Evolutionary conservation across 2,329 filamentous ascomycete genomes (phyloP).

Genomic region (Cladosporium velox): DNA sequence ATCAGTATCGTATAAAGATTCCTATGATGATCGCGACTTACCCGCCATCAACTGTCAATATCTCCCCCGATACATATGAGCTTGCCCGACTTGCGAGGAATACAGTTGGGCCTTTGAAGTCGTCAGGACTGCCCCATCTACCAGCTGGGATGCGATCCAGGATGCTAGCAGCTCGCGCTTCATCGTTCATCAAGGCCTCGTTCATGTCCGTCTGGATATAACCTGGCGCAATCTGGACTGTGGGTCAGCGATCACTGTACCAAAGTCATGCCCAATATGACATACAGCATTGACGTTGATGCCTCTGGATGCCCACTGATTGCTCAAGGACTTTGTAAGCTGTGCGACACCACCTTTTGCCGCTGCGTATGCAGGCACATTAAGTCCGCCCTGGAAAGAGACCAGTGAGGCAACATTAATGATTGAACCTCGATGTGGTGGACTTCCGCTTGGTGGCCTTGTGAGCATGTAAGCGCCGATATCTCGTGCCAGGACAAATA

Average conservation of each 20-base stretch:
- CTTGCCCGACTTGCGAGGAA: constrained; percentile 77
- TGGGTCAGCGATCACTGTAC: not conserved
- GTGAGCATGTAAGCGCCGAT: constrained; percentile 76
- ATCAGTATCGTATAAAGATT: not conserved
- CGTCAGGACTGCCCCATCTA: constrained; percentile 78
- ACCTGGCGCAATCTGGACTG: constrained; percentile 68
- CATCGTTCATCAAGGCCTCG: constrained; percentile 72
- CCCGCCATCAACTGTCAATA: constrained; percentile 82
- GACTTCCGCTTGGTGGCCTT: constrained; percentile 43
- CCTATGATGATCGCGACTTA: constrained; percentile 39
- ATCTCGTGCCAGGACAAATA: constrained; percentile 77
- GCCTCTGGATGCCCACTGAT: constrained; percentile 80
- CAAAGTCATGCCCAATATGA: not conserved
- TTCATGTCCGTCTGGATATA: constrained; percentile 98
- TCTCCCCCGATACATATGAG: constrained; percentile 78
- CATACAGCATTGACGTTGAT: constrained; percentile 73
- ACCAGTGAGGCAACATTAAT: constrained; percentile 84
- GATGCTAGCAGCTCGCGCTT: constrained; percentile 70
- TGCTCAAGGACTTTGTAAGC: constrained; percentile 79
- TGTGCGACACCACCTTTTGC: constrained; percentile 84
- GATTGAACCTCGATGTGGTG: constrained; percentile 63
- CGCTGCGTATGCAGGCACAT: constrained; percentile 83
- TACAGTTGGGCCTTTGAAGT: constrained; percentile 82
- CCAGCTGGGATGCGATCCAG: constrained; percentile 79
- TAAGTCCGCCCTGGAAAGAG: constrained; percentile 83